Conservation (phyloP, 768 basidiomycete genomes). For the Hypholoma sublateritium region DNA sequence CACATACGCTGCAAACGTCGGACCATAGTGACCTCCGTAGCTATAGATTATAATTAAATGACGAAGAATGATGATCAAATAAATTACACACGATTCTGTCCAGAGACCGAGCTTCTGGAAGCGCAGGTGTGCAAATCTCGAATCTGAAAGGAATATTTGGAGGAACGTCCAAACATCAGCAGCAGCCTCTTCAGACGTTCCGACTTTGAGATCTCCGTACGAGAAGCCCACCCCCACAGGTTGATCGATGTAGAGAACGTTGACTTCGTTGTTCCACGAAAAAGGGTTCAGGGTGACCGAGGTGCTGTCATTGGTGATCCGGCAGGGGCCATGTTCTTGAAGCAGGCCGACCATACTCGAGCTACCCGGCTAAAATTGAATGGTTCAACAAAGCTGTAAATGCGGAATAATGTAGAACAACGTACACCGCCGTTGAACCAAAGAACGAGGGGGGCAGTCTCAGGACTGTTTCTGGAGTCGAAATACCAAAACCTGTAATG, state of each 20-base stretch:
- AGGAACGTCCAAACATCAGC: constrained; percentile 60
- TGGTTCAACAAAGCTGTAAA: background rate
- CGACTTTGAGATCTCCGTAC: constrained; percentile 45
- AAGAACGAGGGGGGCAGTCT: constrained; percentile 60
- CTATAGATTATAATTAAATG: constrained; percentile 25
- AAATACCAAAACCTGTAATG: constrained; percentile 66
- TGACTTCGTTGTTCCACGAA: constrained; percentile 59
- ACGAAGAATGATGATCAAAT: background rate
- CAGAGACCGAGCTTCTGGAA: constrained; percentile 53
- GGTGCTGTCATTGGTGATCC: constrained; percentile 54
- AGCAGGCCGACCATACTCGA: constrained; percentile 65
- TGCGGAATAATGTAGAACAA: constrained; percentile 4
- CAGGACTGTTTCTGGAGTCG: constrained; percentile 56
- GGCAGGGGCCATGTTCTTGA: constrained; percentile 78
- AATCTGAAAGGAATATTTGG: constrained; percentile 60
- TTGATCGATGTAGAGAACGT: constrained; percentile 64
- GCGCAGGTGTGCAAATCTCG: constrained; percentile 42
- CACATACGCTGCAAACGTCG: constrained; percentile 56
- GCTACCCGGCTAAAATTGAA: constrained; percentile 43
- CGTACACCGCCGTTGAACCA: constrained; percentile 70
- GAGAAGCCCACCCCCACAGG: constrained; percentile 71
- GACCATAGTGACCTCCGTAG: constrained; percentile 73
- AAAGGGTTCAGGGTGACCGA: constrained; percentile 50
- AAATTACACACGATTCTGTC: constrained; percentile 50
- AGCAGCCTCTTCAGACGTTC: constrained; percentile 54